Evolutionary conservation across 1,284 basidiomycete species (phyloP), one percentile per base, ranked within the genome.

Genomic region (Pseudozyma flocculosa): DNA sequence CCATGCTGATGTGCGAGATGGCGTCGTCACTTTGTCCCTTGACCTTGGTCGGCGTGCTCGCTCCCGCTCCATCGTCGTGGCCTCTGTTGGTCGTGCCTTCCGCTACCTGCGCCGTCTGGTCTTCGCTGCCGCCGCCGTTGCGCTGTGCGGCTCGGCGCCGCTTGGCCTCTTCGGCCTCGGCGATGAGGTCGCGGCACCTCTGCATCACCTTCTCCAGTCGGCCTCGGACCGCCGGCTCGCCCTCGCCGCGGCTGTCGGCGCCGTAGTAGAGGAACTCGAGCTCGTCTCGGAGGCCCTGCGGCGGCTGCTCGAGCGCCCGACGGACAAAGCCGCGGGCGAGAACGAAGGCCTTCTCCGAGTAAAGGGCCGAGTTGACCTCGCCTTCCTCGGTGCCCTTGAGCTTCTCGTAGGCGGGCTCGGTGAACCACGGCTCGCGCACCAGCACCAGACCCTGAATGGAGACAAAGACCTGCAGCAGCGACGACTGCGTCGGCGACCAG

Each of bases 401-500:
- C 53, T 60, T 61, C 39, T 75, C 64, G 45, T 56, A 65, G 15
- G 51, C 50, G 22, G 59, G 48, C 41, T 69, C 42, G 57, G 55
- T 72, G 43, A 42, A 57, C 48, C 79, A 95, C 82, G 92, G 92
- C 72, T 92, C 88, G 72, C 89, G 88, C 7, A 94, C 91, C 8
- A 96, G 83, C 10, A 96, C 92, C 14, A 95, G 82, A 14, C 90
- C 91, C 73, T 94, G 92, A 47, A 95, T 94, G 15, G 90, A 93
- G 15, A 96, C 89, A 50, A 95, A 85, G 0, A 90, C 89, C 79
- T 96, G 92, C 8, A 96, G 83, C 36, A 96, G 80, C 11, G 90
- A 92, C 2, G 89, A 92, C 56, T 79, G 79, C 26, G 68, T 65
- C 83, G 85, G 63, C 84, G 83, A 52, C 89, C 82, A 76, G 81